Conservation (phyloP, 345 rosid genomes). For the Lepidium didymum region DNA sequence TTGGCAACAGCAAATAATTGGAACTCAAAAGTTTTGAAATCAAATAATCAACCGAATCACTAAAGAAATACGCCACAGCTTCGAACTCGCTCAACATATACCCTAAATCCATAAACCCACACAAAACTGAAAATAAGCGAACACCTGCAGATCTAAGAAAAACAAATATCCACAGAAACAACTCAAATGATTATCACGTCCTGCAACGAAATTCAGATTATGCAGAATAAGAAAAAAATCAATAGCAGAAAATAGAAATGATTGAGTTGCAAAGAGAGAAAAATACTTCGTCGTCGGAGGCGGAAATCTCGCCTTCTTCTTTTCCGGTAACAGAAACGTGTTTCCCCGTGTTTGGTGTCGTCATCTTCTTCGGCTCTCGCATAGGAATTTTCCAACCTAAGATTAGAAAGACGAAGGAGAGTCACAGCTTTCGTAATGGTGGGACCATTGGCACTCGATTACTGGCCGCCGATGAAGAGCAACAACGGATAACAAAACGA, state of each 20-base stretch:
- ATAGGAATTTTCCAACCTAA: neutral
- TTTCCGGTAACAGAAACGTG: constrained; percentile 17
- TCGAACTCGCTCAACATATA: neutral
- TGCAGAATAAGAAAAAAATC: neutral
- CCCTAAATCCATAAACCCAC: constrained; percentile 9
- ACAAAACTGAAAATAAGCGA: neutral
- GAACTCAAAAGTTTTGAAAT: neutral
- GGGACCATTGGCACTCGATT: neutral
- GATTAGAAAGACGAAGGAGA: neutral
- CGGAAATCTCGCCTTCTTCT: constrained; percentile 90
- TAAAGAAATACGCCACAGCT: neutral
- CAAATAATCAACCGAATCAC: neutral
- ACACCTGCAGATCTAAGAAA: neutral
- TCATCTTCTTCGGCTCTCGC: constrained; percentile 1
- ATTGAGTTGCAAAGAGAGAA: neutral
- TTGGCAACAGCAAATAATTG: neutral
- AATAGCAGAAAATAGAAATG: neutral
- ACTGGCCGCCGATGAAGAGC: constrained; percentile 15
- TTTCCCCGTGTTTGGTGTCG: constrained; percentile 19
- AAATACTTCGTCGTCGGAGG: constrained; percentile 53
- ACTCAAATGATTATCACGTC: neutral
- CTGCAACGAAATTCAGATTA: neutral
- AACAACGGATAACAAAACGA: constrained; percentile 2
- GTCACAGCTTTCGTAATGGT: neutral
- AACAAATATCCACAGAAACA: neutral